Conservation (phyloP, 2,329 filamentous ascomycete genomes). For the Rhinocladiella mackenziei region DNA sequence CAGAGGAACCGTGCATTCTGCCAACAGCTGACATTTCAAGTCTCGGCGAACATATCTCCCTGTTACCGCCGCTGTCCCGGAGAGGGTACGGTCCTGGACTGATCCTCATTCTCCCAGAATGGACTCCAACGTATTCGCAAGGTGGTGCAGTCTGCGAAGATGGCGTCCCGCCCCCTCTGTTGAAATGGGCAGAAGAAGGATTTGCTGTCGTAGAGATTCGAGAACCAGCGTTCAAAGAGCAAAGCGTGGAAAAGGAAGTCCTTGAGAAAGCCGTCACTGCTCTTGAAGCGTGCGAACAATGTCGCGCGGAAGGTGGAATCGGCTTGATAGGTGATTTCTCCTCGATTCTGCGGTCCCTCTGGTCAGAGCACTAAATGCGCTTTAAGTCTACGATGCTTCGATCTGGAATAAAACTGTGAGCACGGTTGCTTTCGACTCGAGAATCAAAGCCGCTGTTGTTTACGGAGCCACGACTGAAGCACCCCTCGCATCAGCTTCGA, state of each 20-base stretch:
- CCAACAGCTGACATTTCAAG: conserved; percentile 14
- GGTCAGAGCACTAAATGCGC: too few relatives aligned
- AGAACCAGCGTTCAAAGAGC: conserved; percentile 3
- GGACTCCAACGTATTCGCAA: conserved; percentile 29
- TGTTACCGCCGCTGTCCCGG: conserved; percentile 49
- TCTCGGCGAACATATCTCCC: conserved; percentile 14
- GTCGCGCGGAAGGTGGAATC: conserved; percentile 14
- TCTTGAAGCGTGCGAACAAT: conserved; percentile 29
- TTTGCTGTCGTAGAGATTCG: conserved; percentile 58
- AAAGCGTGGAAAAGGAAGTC: conserved; percentile 10
- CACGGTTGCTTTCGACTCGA: conserved; percentile 24
- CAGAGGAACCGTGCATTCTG: conserved; percentile 6
- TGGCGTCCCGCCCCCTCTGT: conserved; percentile 52
- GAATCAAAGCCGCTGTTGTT: conserved; percentile 34
- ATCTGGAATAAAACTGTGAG: conserved; percentile 14
- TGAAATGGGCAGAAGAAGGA: conserved; percentile 71
- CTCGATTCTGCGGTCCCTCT: not conserved
- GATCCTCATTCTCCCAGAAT: conserved; percentile 43
- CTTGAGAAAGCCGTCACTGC: conserved; percentile 29
- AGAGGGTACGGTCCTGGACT: conserved; percentile 48
- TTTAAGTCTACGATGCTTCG: conserved; percentile 27
- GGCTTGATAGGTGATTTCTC: not conserved
- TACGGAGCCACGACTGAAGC: conserved; percentile 31
- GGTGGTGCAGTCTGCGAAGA: conserved; percentile 34
- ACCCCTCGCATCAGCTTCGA: conserved; percentile 21